Evolutionary conservation across 2,329 filamentous ascomycete genomes (phyloP), one percentile per base, ranked within the genome.

Genomic region (Clarireedia homoeocarpa): DNA sequence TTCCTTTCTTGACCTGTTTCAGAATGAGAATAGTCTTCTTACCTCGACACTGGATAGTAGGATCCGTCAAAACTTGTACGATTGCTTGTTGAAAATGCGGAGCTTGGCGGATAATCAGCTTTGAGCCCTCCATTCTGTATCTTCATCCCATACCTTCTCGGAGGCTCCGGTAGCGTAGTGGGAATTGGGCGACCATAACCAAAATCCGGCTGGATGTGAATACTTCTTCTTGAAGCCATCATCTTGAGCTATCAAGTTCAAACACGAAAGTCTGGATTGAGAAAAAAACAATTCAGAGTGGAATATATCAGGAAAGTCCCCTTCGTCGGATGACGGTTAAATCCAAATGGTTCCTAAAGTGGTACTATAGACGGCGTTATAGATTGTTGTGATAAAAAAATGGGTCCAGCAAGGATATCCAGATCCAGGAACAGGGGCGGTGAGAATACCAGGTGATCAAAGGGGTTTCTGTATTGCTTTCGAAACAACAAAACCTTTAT

Each of bases 161-260:
- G 59, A 46, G 62, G 39, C 47, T 64, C 64, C 47, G 64, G 55
- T 36, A 62, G 55, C 44, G 61, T 61, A 58, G 61, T 65, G 39
- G 64, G 54, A 48, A 59, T 57, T 39, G 63, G 56, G 30, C 62
- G 62, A 57, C 59, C 62, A 60, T 65, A 66, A 59, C 58, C 59
- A 59, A 62, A 68, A 52, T 69, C 68, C 53, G 65, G 65, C 59
- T 68, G 67, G 55, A 66, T 60, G 55, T 62, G 62, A 53, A 63
- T 53, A 57, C 63, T 68, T 59, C 67, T 64, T 67, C 66, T 67
- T 55, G 66, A 61, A 40, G 67, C 63, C 65, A 69, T 69, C 61
- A 66, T 68, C 36, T 55, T 55, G 46, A 55, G 26, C 40, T 20
- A 9, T 36, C 46, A 24, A 36, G 46, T 44, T 23, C 14, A 44